A percentile compares a stretch with the other conserved stretches of the same genome.
phyloP scores from a whole-genome alignment of 2,329 filamentous ascomycete genomes.

The Colletotrichum endophyticum region DNA sequence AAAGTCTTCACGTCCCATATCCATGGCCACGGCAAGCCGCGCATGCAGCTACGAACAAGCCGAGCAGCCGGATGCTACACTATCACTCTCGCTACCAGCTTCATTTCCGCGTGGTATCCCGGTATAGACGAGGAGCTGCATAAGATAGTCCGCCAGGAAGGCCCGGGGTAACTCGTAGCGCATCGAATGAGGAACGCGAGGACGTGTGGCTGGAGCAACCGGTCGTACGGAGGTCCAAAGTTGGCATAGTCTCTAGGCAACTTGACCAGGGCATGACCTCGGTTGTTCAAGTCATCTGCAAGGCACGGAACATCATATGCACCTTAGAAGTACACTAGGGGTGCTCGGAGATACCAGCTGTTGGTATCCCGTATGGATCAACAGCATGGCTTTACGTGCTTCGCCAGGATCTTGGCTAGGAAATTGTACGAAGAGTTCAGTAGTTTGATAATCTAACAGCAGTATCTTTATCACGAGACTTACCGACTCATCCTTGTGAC shows the following conservation, averaged over 20 bases:
- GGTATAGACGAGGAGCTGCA: not conserved
- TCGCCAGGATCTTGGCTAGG: not conserved
- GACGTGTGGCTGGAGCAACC: not conserved
- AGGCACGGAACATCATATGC: not conserved
- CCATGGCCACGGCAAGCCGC: not conserved
- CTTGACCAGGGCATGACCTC: not conserved
- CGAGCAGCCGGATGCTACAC: not conserved
- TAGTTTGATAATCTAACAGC: not conserved
- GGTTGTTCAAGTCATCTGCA: not conserved
- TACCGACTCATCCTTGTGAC: fast-evolving
- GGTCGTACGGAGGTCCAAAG: not conserved
- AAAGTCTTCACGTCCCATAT: not conserved
- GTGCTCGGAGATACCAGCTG: not conserved
- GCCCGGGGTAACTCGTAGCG: not conserved
- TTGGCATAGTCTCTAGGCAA: not conserved
- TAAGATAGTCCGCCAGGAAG: not conserved
- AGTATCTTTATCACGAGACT: not conserved
- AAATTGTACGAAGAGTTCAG: not conserved
- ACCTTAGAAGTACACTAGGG: not conserved
- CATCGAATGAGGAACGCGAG: not conserved
- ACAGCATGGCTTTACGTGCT: fast-evolving
- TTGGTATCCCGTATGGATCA: not conserved
- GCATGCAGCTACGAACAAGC: not conserved
- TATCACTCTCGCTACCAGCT: not conserved
- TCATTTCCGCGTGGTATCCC: not conserved